Evolutionary conservation across 306 rosid species (phyloP), one percentile per base, ranked within the genome.

Genomic region (Casuarina glauca): DNA sequence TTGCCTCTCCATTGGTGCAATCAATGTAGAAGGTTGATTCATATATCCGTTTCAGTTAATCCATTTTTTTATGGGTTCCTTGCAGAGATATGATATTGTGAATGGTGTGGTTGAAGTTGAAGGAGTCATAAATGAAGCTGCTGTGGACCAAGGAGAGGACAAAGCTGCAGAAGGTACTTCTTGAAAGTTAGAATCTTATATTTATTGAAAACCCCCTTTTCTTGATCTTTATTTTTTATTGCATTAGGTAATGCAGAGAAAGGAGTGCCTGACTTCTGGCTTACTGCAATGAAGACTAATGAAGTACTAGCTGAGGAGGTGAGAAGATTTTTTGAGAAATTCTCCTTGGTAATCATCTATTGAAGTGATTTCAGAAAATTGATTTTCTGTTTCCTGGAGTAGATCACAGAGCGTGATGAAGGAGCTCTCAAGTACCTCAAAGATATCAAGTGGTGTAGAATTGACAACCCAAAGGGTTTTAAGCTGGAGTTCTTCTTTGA

Each of bases 211-310:
- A 17, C 71, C 69, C 69, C 70, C 83, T n/a, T 35, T 39, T 54
- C 49, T 77, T 72, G 61, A 82, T 57, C 49, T 73, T 72, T 72
- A 78, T 78, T 3, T 85, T 76, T 46, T 44, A 54, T 66, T 70
- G 49, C 16, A 16, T 71, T 44, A 53, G 74, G 74, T 17, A 51
- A 76, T 58, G 76, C 81, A 88, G 91, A 73, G 73, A 85, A 81
- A 83, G 91, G 91, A 66, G 87, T 88, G 60, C 91, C 91, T 70
- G 38, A 60, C 51, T 88, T 88, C 80, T 88, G 91, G 91, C 80
- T 88, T 51, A 83, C 75, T 76, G 91, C 86, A 19, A 50, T 88
- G 87, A 85, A 88, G 86, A 35, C 63, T 52, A 79, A 85, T 80
- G 89, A 83, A 70, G 74, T 2, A 73, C 71, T 88, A 69, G 78